A percentile compares a stretch with the other conserved stretches of the same genome.
Evolutionary conservation across 208 protist genomes (phyloP).

Genomic region (Trypanosoma congolense): DNA sequence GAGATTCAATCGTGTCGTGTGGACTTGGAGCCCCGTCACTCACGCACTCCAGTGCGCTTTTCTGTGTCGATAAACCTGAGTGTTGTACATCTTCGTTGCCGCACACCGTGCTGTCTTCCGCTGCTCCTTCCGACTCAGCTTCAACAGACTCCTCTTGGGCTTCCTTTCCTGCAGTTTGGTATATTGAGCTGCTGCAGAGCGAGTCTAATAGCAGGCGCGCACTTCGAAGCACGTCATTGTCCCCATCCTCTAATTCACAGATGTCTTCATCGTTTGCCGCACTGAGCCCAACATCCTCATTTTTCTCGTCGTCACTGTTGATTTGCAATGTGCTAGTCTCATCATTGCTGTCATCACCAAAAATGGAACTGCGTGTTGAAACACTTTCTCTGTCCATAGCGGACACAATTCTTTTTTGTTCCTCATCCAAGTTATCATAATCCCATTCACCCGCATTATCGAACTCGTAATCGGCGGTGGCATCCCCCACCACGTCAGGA

Average conservation of each 20-base stretch:
- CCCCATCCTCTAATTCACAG: conserved; percentile 10
- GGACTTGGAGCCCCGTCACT: no score
- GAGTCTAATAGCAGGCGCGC: conserved; percentile 8
- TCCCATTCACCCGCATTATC: conserved; percentile 5
- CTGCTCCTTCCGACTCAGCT: neutral
- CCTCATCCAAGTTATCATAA: conserved; percentile 26
- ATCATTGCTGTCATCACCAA: conserved; percentile 23
- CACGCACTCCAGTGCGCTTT: no score
- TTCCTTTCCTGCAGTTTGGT: neutral
- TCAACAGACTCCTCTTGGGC: neutral
- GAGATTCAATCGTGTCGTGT: no score
- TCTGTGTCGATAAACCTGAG: no score
- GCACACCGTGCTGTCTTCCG: neutral
- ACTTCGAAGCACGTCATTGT: conserved; percentile 5
- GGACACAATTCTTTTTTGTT: conserved; percentile 11
- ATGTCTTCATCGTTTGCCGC: conserved; percentile 1
- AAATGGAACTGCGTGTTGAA: conserved; percentile 40
- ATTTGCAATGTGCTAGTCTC: neutral
- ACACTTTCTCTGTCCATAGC: conserved; percentile 39
- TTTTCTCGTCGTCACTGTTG: neutral
- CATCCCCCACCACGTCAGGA: conserved; percentile 3
- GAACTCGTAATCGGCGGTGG: conserved; percentile 16
- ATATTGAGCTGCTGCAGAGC: conserved; percentile 10
- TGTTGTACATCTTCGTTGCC: neutral
- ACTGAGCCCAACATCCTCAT: neutral